Percentiles rank a stretch among this genome's conserved stretches.
Evolutionary conservation across 2,329 filamentous ascomycete species (phyloP).

Genomic region (Xylaria sp.): DNA sequence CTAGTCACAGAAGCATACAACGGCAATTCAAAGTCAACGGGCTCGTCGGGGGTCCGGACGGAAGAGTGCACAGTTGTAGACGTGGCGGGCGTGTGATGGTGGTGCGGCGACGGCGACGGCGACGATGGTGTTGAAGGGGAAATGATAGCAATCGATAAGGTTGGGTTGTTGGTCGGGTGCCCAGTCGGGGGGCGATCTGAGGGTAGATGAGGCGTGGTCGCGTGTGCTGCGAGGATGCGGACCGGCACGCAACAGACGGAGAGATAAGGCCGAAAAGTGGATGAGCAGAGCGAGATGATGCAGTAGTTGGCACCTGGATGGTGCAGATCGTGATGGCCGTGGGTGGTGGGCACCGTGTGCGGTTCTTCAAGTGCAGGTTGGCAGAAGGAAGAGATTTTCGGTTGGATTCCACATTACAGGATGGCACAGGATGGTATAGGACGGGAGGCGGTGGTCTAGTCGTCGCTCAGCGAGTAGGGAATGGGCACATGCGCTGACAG

Average conservation of each 20-base stretch:
- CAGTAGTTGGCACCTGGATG: not conserved
- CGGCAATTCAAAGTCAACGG: not conserved
- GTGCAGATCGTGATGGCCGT: not conserved
- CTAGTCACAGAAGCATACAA: not conserved
- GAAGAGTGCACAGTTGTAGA: not conserved
- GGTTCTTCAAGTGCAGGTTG: not conserved
- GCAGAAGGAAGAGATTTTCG: conserved; percentile 13
- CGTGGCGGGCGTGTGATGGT: not conserved
- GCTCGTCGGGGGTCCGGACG: not conserved
- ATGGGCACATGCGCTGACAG: conserved; percentile 29
- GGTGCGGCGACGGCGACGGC: not conserved
- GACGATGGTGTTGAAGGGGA: conserved; percentile 5
- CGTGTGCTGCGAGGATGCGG: conserved; percentile 19
- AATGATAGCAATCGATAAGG: conserved; percentile 17
- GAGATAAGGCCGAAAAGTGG: conserved; percentile 12
- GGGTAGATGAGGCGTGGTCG: conserved; percentile 10
- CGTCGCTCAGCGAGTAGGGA: conserved; percentile 30
- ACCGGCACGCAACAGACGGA: not conserved
- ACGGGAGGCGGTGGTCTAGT: too few relatives aligned
- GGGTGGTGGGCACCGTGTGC: not conserved
- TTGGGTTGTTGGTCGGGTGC: conserved; percentile 20
- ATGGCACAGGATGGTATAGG: too few relatives aligned
- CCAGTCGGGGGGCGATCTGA: conserved; percentile 7
- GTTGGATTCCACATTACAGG: conserved; percentile 20
- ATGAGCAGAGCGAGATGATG: not conserved